Evolutionary conservation across 768 basidiomycete species (phyloP).

Genomic region (Boletus sp.): DNA sequence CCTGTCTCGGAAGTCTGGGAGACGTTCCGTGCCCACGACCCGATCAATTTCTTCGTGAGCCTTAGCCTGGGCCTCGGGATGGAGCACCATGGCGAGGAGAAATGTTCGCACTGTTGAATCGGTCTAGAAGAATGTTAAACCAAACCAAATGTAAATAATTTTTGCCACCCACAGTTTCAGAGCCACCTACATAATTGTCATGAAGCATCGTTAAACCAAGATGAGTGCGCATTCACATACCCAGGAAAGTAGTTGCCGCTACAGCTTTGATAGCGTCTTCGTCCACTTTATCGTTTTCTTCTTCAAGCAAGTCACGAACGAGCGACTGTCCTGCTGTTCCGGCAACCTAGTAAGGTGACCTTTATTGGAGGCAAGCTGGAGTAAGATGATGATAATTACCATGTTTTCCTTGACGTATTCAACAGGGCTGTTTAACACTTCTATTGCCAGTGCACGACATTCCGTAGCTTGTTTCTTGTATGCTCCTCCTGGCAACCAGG

Average conservation of each 20-base stretch:
- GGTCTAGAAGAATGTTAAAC: slow-evolving; percentile 9
- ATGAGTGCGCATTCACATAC: slow-evolving; percentile 4
- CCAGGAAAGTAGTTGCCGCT: slow-evolving; percentile 22
- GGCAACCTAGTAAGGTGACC: slow-evolving; percentile 3
- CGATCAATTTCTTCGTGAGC: slow-evolving; percentile 33
- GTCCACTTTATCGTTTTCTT: not conserved
- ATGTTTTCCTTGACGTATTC: slow-evolving; percentile 24
- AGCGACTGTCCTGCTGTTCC: slow-evolving; percentile 25
- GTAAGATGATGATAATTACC: slow-evolving; percentile 6
- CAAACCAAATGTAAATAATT: not conserved
- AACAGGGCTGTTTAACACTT: slow-evolving; percentile 18
- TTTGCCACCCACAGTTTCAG: slow-evolving; percentile 24
- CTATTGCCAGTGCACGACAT: slow-evolving; percentile 19
- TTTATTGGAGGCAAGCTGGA: not conserved
- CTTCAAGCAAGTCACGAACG: slow-evolving; percentile 17
- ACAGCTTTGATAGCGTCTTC: slow-evolving; percentile 21
- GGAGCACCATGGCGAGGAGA: slow-evolving; percentile 33
- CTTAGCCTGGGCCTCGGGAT: slow-evolving; percentile 32
- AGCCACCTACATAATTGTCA: slow-evolving; percentile 16
- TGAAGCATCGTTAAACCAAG: not conserved
- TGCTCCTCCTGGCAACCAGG: slow-evolving; percentile 34
- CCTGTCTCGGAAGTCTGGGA: slow-evolving; percentile 31
- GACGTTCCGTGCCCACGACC: slow-evolving; percentile 29
- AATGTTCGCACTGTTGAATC: slow-evolving; percentile 22
- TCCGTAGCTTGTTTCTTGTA: slow-evolving; percentile 18